Conservation (phyloP, 169 alveolate species). For the Plasmodium cynomolgi region DNA sequence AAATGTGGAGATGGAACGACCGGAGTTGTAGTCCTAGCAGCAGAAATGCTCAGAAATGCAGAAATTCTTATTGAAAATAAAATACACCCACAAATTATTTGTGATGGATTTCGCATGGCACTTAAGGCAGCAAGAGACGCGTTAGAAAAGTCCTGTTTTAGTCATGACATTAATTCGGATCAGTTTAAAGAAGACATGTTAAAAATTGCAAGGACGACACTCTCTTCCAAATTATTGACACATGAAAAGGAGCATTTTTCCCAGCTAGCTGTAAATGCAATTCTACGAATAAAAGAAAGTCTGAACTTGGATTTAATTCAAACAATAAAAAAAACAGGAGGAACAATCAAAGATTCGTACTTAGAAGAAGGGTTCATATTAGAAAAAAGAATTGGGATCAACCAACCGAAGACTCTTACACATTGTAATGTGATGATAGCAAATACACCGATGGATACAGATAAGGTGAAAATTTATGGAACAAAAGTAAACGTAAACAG, state of each 20-base stretch:
- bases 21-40: slow-evolving; percentile 99
- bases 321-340: slow-evolving; percentile 98
- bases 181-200: slow-evolving; percentile 92
- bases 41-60: slow-evolving; percentile 98
- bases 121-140: slow-evolving; percentile 92
- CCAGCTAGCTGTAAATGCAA: slow-evolving; percentile 97
- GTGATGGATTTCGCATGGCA: slow-evolving; percentile 93
- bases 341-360: slow-evolving; percentile 96
- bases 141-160: slow-evolving; percentile 89
- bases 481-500: slow-evolving; percentile 98
- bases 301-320: slow-evolving; percentile 92
- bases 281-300: slow-evolving; percentile 90
- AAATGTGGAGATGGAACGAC: slow-evolving; percentile 98
- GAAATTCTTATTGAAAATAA: slow-evolving; percentile 96
- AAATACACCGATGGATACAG: slow-evolving; percentile 99
- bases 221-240: slow-evolving; percentile 96
- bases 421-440: slow-evolving; percentile 95
- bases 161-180: slow-evolving; percentile 87
- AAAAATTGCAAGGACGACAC: slow-evolving; percentile 98
- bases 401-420: slow-evolving; percentile 93
- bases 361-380: slow-evolving; percentile 99
- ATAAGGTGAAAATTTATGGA: slow-evolving; percentile 99
- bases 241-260: slow-evolving; percentile 97
- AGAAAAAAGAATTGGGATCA: slow-evolving; percentile 96
- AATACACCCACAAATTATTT: slow-evolving; percentile 97